Evolutionary conservation across 2,329 filamentous ascomycete species (phyloP), one percentile per base, ranked within the genome.

Genomic region (Sphaerulina populicola): DNA sequence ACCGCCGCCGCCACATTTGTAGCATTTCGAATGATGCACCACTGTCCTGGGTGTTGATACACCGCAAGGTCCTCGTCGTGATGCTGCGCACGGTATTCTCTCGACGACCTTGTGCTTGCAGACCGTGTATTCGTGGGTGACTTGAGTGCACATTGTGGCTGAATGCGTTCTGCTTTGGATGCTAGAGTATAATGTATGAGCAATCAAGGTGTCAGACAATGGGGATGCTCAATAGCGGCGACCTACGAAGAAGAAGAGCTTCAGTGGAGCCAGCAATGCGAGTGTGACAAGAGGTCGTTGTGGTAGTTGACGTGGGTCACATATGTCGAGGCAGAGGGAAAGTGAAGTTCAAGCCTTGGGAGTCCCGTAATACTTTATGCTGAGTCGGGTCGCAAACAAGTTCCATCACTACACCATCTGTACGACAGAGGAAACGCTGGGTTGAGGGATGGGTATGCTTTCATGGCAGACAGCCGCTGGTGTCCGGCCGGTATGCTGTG

Each of bases 21-120:
- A 68, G 56, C 73, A 76, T 58, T 72, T 74, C 55, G 72, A 70
- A 47, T 72, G 71, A 61, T 75, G 72, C 59, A 71, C 71, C 63
- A 75, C 66, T 14, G 62, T 67, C 57, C 71, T 72, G 52, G 67
- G 67, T 53, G 70, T 74, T 58, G 66, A 59, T 48, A 66, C 68
- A 47, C 62, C 62, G 65, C 71, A 74, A 38, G 62, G 62, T n/a
- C 64, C 61, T 53, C 64, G 66, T 64, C 69, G 70, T 45, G 72
- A 75, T 10, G 66, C 68, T n/a, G 72, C 72, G 64, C 73, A 76
- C 18, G 68, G 66, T 21, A 72, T 71, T 55, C 68, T 70, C 52
- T 73, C 71, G 43, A 64, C 60, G 36, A 67, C 64, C 52, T 67
- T 65, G 61, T 75, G 72, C 58, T 70, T 71, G 62, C 73, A 76